Base-by-base conservation (phyloP, 192 early-diverging fungal species). In the Linnemannia hyalina region DNA sequence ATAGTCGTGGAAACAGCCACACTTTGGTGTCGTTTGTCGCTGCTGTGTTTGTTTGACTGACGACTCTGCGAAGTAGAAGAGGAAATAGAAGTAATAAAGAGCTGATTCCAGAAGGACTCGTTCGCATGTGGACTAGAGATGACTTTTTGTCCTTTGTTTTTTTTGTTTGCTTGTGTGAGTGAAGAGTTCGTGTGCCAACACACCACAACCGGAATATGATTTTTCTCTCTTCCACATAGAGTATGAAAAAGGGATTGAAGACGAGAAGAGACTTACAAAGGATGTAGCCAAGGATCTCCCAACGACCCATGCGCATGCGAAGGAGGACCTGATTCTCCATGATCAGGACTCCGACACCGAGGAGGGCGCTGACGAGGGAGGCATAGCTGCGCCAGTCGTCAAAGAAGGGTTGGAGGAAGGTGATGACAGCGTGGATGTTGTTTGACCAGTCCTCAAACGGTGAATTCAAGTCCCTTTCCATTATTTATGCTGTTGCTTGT, bases 341-440 rank as follows among this genome's bases (percentile, higher is more conserved):
- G 32, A 86, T 81, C 63, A 86, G 41, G 9, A 86, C 84, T 35
- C 84, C 84, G 44, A 86, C 70, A 22, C 84, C 84, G 70, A 86
- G 46, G 7, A 86, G 60, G 23, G 78, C 46, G 35, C 78, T 80
- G 65, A 81, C 63, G 13, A 86, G 70, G 52, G 75, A 68, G 5
- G 84, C 80, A 60, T 86, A 81, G 65, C 78, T 80, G n/a, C 79
- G 78, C 84, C 84, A 86, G 84, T 86, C 84, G 38, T 86, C 79
- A 71, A 86, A 86, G 54, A 86, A 86, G 8, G 84, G 84, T 40
- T 86, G 41, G 11, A 86, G 76, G 52, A 86, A 86, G 0, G 84
- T 86, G 54, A 86, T 81, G 75, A 86, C 84, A 15, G 84, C 84
- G 41, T 86, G 84, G 49, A 86, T 78, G 74, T 86, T 80, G 22